Evolutionary conservation across 2,329 filamentous ascomycete genomes (phyloP).

Genomic region (Trichoderma polysporum): DNA sequence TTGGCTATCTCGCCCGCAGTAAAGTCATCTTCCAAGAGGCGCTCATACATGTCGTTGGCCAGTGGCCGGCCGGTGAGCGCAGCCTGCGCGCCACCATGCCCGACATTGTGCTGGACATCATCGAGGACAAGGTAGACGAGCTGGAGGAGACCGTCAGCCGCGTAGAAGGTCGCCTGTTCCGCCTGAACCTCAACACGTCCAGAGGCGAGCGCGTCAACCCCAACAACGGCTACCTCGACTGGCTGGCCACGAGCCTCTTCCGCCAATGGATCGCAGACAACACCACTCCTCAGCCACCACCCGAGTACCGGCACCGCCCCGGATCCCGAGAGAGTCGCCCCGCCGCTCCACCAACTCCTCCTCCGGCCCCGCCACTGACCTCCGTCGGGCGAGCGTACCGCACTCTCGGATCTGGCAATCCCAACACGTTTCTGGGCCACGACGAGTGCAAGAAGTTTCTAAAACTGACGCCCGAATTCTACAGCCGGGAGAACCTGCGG

Average conservation of each 20-base stretch:
- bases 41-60: conserved; percentile 88
- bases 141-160: conserved; percentile 78
- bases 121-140: conserved; percentile 94
- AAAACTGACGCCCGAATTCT: conserved; percentile 77
- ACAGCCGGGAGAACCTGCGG: conserved; percentile 81
- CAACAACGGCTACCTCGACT: conserved; percentile 78
- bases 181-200: conserved; percentile 73
- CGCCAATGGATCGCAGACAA: conserved; percentile 92
- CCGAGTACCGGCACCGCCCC: conserved; percentile 32
- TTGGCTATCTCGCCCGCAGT: conserved; percentile 82
- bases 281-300: conserved; percentile 65
- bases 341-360: conserved; percentile 37
- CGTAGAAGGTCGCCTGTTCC: conserved; percentile 78
- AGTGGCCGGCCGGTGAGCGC: conserved; percentile 81
- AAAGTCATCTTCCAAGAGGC: conserved; percentile 85
- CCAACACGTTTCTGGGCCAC: conserved; percentile 68
- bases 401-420: conserved; percentile 63
- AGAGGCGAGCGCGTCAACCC: conserved; percentile 82
- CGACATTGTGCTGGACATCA: conserved; percentile 76
- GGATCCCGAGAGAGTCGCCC: conserved; percentile 32
- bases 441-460: conserved; percentile 91
- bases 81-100: conserved; percentile 75
- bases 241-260: conserved; percentile 84
- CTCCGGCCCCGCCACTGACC: conserved; percentile 49
- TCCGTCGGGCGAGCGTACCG: conserved; percentile 73